A percentile compares a stretch with the other conserved stretches of the same genome.
These are phyloP conservation scores for Trichomonas gallinae DNA, from an alignment of 208 protist species.

Conservation along the genomic window DNA sequence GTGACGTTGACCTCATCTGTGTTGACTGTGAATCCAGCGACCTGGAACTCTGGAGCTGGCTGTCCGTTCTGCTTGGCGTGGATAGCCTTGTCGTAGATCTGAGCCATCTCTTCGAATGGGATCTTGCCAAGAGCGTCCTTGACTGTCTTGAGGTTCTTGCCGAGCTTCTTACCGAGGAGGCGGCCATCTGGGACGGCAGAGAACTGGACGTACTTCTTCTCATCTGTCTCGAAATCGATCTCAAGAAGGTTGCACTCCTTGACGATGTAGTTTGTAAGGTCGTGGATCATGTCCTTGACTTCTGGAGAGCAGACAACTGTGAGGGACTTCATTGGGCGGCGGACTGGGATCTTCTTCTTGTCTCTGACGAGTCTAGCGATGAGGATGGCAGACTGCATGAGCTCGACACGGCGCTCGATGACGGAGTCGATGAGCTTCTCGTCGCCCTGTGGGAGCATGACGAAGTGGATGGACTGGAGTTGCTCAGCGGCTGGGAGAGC, in stretches of 20 bases:
- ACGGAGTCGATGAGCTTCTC: neutral
- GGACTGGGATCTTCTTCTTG: neutral
- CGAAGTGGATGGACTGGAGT: slow-evolving; percentile 45
- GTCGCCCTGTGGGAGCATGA: slow-evolving; percentile 22
- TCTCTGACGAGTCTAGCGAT: neutral
- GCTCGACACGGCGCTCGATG: neutral
- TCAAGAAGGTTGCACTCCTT: neutral
- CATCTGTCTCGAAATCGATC: neutral
- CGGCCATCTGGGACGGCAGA: neutral
- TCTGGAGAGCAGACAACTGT: neutral
- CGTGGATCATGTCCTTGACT: neutral
- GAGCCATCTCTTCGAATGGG: neutral
- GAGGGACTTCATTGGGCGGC: neutral
- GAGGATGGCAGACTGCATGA: neutral
- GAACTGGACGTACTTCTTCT: slow-evolving; percentile 7
- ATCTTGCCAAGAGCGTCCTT: neutral
- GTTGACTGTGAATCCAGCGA: neutral
- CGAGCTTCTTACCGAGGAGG: neutral
- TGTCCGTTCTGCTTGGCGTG: neutral
- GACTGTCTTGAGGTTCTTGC: neutral
- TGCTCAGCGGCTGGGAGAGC: slow-evolving; percentile 59
- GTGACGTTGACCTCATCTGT: neutral
- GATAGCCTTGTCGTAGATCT: neutral
- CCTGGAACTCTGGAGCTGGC: neutral
- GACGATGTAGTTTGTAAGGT: neutral